Conservation (phyloP, 305 asterid genomes). For the Lippia alba region DNA sequence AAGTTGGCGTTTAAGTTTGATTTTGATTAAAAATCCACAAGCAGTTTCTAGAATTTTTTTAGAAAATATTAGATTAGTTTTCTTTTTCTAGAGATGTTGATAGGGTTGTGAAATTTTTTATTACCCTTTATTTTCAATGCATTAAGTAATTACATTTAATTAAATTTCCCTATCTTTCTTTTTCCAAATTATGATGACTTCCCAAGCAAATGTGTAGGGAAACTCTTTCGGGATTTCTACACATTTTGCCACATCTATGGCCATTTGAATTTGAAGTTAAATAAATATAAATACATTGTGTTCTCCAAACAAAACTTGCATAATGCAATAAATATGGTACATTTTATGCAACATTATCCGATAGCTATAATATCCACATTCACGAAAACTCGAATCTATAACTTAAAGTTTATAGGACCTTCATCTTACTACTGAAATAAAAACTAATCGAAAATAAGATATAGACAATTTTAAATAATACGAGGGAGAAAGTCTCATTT, state of each 20-base stretch:
- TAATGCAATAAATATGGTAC: too few species aligned
- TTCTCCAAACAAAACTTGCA: too few species aligned
- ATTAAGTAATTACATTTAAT: conserved; percentile 3
- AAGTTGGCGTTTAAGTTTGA: not conserved
- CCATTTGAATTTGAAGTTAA: not conserved
- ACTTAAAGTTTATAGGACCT: too few species aligned
- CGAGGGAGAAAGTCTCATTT: too few species aligned
- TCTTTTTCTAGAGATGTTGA: not conserved
- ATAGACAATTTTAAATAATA: too few species aligned
- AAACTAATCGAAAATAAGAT: too few species aligned
- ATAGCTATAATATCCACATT: too few species aligned
- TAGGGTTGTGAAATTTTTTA: conserved; percentile 13
- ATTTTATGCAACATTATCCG: too few species aligned
- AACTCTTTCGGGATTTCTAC: not conserved
- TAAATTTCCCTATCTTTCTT: not conserved
- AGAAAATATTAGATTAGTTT: not conserved
- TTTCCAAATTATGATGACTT: not conserved
- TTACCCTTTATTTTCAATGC: conserved; percentile 16
- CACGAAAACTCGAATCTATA: too few species aligned
- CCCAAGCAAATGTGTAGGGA: not conserved
- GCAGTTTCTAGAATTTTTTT: not conserved
- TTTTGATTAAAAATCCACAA: not conserved
- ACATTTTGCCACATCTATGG: too few species aligned
- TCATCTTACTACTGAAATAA: too few species aligned
- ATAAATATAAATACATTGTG: too few species aligned